Base-by-base conservation (phyloP, 495 filamentous ascomycete genomes). In the Cercophora samala region DNA sequence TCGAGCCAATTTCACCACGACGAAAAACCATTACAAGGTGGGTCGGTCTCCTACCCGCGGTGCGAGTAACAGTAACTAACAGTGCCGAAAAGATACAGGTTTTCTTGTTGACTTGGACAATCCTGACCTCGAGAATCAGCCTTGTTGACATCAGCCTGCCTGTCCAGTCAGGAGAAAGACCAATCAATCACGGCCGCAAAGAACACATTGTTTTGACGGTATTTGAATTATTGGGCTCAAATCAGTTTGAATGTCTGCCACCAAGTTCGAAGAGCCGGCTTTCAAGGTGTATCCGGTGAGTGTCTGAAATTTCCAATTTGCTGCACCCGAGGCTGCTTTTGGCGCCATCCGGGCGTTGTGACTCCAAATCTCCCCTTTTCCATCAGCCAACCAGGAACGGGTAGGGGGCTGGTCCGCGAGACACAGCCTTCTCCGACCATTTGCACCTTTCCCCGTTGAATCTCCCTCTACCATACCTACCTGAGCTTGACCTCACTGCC, bases 221-320 rank as follows among this genome's bases (percentile, higher is more conserved):
- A 46, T 13, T 17, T 46, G 37, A 13, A 17, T 46, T 1, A 46
- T 46, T 46, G 46, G 19, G 55, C 19, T 52, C 42, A 75, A 76
- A 74, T 78, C 75, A 77, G 76, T 72, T 83, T 82, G 70, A 72
- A 84, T 84, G 82, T 84, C 82, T 78, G 70, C 77, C 64, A 70
- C 77, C 67, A 84, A 80, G 77, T 81, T 81, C 66, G 76, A 79
- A 64, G 78, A 78, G 68, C 78, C 80, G 64, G 73, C 78, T 62
- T 84, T 82, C 70, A 82, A 82, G 77, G 75, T 83, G 70, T 83
- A 78, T 68, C 81, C 83, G 76, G 82, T 84, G 65, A 78, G 81
- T 77, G 23, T n/a, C n/a, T 21, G 18, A 25, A 58, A 26, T 9
- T 62, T 58, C n/a, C 15, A 24, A 22, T 22, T 46, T 46, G n/a